Evolutionary conservation across 129 eudicot genomes (phyloP).

Genomic region (Heracleum sosnowskyi): DNA sequence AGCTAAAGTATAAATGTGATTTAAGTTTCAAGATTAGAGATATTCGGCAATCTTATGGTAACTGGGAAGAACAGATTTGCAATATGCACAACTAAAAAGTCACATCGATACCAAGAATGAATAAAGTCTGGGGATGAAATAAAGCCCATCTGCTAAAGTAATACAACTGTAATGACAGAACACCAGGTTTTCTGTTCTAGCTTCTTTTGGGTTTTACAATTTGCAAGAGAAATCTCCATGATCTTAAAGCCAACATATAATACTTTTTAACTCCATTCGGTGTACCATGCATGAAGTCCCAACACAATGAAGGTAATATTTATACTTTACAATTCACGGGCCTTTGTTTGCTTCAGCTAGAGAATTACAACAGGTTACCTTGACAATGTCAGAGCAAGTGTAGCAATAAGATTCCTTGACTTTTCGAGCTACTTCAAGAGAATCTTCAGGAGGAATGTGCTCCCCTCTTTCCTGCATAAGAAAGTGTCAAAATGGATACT

Average conservation of each 20-base stretch:
- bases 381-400: slow-evolving; percentile 93
- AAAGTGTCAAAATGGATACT: slow-evolving; percentile 11
- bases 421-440: slow-evolving; percentile 87
- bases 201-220: not conserved
- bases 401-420: slow-evolving; percentile 96
- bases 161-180: not conserved
- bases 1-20: not conserved
- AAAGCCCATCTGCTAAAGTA: not conserved
- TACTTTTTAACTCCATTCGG: not conserved
- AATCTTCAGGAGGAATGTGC: slow-evolving; percentile 90
- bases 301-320: not conserved
- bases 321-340: not conserved
- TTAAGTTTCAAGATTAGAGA: not conserved
- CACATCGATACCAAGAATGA: not conserved
- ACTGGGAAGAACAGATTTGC: not conserved
- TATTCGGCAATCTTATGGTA: not conserved
- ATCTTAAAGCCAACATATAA: not conserved
- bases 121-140: not conserved
- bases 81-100: not conserved
- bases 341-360: slow-evolving; percentile 5
- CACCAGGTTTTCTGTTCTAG: not conserved
- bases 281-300: not conserved
- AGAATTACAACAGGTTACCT: slow-evolving; percentile 36
- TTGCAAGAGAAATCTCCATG: not conserved
- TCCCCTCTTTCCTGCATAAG: slow-evolving; percentile 92